Conservation (phyloP, 2,329 filamentous ascomycete species). For the Talaromyces amestolkiae region DNA sequence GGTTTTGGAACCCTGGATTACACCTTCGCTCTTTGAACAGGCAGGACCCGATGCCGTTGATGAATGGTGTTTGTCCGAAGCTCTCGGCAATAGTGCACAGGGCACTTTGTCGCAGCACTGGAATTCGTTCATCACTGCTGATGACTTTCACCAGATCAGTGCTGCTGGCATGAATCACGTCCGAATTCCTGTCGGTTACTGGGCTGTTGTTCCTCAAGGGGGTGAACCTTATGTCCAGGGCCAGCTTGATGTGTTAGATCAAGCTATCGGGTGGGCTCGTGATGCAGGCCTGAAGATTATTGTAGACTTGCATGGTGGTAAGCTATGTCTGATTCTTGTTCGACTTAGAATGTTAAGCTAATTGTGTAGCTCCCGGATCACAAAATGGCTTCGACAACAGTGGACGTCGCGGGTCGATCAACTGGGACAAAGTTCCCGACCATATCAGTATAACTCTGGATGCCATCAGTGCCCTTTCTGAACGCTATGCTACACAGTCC, state of each 20-base stretch:
- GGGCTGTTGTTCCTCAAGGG: slow-evolving; percentile 55
- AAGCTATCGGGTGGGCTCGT: slow-evolving; percentile 59
- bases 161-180: slow-evolving; percentile 60
- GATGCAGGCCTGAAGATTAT: slow-evolving; percentile 60
- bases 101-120: slow-evolving; percentile 55
- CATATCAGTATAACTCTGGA: slow-evolving; percentile 44
- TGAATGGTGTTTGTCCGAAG: slow-evolving; percentile 55
- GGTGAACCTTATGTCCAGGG: slow-evolving; percentile 63
- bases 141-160: slow-evolving; percentile 58
- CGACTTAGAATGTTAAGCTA: background rate
- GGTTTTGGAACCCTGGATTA: slow-evolving; percentile 64
- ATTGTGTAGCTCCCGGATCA: slow-evolving; percentile 52
- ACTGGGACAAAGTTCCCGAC: slow-evolving; percentile 38
- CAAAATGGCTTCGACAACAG: slow-evolving; percentile 70
- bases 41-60: slow-evolving; percentile 53
- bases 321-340: slow-evolving; percentile 25
- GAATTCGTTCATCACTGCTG: slow-evolving; percentile 56
- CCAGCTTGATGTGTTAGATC: slow-evolving; percentile 57
- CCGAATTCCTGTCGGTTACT: slow-evolving; percentile 65
- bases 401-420: slow-evolving; percentile 45
- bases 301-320: slow-evolving; percentile 66
- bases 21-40: slow-evolving; percentile 58
- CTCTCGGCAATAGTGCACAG: slow-evolving; percentile 51
- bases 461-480: slow-evolving; percentile 57
- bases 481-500: slow-evolving; percentile 57